Base-by-base conservation (phyloP, 1,139 yeast genomes). In the Scheffersomyces segobiensis region DNA sequence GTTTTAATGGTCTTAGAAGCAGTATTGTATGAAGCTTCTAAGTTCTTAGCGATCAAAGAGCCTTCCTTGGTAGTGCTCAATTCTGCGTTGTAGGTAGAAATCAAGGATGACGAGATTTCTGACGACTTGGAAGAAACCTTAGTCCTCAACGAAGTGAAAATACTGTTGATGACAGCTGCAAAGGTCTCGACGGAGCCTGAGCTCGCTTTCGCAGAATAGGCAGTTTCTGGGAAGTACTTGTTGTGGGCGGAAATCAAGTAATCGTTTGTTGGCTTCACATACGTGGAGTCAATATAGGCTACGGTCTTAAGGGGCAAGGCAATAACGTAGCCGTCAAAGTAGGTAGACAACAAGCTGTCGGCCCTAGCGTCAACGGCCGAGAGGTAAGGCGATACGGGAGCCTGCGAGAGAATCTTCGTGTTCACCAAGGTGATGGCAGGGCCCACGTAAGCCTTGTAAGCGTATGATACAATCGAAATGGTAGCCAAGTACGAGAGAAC, bases 1-100 rank as follows among this genome's bases (percentile, higher is more conserved):
- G 72, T 74, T 62, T 67, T 71, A 57, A 77, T 67, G 56, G 80
- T 71, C 55, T 74, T 69, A 49, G 73, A 66, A 14, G 76, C 76
- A 52, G 82, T 76, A 61, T 72, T 74, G 63, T 73, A 71, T 14
- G 78, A 71, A 42, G 82, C 82, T 53, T 72, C 63, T 53, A 76
- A 72, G 59, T 76, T 77, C 61, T 65, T 62, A 24, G 50, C 21
- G 50, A 48, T 48, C 50, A 48, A 48, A 17, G 21, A 20, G 50
- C 50, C 24, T 14, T 17, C 50, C 50, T 48, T 48, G 21, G 50
- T 20, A 48, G 50, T 20, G 50, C 24, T 48, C 53, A 73, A 71
- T 65, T 78, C 79, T 60, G 71, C 64, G 60, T 77, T 73, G 69
- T 76, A 79, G 53, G 80, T 77, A 46, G 72, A 63, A 55, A 75